phyloP scores from a whole-genome alignment of 1,284 basidiomycete species.

The Pholiota adiposa region DNA sequence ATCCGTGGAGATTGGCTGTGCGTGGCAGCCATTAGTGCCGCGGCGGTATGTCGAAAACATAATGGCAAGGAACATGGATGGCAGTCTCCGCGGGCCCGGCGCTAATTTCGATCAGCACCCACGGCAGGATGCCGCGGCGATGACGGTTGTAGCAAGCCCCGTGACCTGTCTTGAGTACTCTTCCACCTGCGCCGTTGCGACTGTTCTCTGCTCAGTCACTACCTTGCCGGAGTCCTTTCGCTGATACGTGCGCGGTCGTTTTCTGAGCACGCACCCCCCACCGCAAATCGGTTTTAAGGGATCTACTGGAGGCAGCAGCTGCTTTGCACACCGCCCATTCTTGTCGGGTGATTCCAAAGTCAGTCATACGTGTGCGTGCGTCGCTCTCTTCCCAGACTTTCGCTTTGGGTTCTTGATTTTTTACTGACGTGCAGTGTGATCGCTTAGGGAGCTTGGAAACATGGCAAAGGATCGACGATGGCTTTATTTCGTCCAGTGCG shows the following conservation, averaged over 20 bases:
- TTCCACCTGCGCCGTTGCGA: no score
- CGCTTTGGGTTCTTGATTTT: neutral
- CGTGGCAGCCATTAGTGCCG: neutral
- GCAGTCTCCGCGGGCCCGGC: neutral
- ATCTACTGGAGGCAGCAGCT: slow-evolving; percentile 5
- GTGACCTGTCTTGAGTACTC: no score
- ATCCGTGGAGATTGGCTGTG: slow-evolving; percentile 13
- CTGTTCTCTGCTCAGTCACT: slow-evolving; percentile 3
- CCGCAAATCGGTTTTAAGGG: neutral
- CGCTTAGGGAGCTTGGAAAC: neutral
- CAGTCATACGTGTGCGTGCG: neutral
- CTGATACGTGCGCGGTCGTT: neutral
- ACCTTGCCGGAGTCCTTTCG: neutral
- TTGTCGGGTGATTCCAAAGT: neutral
- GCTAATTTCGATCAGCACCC: neutral
- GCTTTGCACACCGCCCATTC: neutral
- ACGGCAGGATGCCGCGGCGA: slow-evolving; percentile 3
- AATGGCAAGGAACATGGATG: neutral
- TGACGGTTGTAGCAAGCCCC: neutral
- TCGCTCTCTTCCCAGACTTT: neutral
- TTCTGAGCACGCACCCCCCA: neutral
- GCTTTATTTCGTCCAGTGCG: no score
- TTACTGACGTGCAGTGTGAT: neutral
- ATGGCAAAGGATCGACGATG: no score
- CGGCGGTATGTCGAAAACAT: slow-evolving; percentile 1